Evolutionary conservation across 139 green algal species (phyloP).

Genomic region (Desmodesmus armatus): DNA sequence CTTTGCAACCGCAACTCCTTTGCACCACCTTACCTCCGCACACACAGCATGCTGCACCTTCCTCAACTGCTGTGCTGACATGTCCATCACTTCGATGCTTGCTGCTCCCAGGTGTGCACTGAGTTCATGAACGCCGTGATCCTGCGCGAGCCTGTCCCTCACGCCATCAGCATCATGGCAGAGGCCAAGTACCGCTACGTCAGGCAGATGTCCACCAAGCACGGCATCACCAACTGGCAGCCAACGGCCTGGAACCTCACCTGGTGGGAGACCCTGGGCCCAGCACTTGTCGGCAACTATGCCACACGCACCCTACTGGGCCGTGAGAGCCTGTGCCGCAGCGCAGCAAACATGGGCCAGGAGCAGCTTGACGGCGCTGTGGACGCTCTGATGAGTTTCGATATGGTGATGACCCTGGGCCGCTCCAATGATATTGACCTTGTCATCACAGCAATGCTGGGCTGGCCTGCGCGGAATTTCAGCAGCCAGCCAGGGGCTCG

Average conservation of each 20-base stretch:
- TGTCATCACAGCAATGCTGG: constrained; percentile 22
- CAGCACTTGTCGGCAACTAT: constrained; percentile 36
- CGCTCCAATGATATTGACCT: constrained; percentile 20
- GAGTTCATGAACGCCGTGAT: constrained; percentile 33
- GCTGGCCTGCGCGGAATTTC: constrained; percentile 37
- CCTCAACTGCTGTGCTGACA: too few relatives aligned
- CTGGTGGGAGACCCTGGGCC: constrained; percentile 36
- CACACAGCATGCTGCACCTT: neutral
- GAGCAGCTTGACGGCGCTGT: neutral
- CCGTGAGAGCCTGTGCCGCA: constrained; percentile 25
- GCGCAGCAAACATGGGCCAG: constrained; percentile 10
- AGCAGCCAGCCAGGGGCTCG: constrained; percentile 23
- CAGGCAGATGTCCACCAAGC: constrained; percentile 12
- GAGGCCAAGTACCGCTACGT: constrained; percentile 36
- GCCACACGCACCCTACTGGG: constrained; percentile 13
- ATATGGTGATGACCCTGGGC: constrained; percentile 34
- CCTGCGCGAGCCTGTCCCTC: constrained; percentile 28
- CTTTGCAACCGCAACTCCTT: too few relatives aligned
- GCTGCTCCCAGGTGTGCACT: constrained; percentile 34
- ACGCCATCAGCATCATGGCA: constrained; percentile 28
- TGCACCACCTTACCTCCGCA: neutral
- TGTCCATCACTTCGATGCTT: too few relatives aligned
- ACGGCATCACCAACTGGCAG: constrained; percentile 26
- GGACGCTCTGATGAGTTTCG: constrained; percentile 15
- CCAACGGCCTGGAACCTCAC: constrained; percentile 25